Base-by-base conservation (phyloP, 2,329 filamentous ascomycete species). In the Fusarium tupiense region DNA sequence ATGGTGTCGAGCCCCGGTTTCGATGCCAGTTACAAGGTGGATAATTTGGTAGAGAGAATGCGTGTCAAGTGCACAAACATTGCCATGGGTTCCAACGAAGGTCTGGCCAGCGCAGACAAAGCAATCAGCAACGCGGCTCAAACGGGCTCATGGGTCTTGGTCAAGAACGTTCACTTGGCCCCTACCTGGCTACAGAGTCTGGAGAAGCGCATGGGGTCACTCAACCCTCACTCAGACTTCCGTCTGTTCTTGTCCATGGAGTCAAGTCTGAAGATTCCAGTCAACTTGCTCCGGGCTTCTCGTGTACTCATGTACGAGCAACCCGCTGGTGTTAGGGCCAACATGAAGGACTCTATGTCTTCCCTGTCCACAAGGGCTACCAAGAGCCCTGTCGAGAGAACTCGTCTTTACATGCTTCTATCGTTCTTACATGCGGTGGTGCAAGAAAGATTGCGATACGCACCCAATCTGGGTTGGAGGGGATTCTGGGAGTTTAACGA, bases 401-500 rank as follows among this genome's bases (percentile, higher is more conserved):
- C 92, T 29, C 91, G 97, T 73, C 85, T 99, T 60, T 98, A 99
- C 80, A 88, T 99, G 54, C 87, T 99, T 56, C 88, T 99, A 43
- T 96, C 93, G 7, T 98, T 99, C 89, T 82, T 99, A 77, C 96
- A 99, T 81, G 97, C 96, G 12, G 95, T 99, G 43, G 91, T 98
- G 17, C 96, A 99, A 83, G 96, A 99, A 83, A 89, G 97, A 77
- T 87, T 99, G 72, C 93, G 96, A 72, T 99, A 99, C 82, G 95
- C 96, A 31, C 97, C 96, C 2, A 96, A 89, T 65, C 87, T 99
- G 63, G 96, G 96, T 69, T 99, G 96, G 96, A 98, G 97, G 86
- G 94, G 95, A 61, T 98, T 98, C 88, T 99, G 97, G 96, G 97
- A 99, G 84, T 99, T 99, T 84, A 99, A 99, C 81, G 97, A 99